Conservation (phyloP, 2,329 filamentous ascomycete species). For the Microdochium bolleyi region DNA sequence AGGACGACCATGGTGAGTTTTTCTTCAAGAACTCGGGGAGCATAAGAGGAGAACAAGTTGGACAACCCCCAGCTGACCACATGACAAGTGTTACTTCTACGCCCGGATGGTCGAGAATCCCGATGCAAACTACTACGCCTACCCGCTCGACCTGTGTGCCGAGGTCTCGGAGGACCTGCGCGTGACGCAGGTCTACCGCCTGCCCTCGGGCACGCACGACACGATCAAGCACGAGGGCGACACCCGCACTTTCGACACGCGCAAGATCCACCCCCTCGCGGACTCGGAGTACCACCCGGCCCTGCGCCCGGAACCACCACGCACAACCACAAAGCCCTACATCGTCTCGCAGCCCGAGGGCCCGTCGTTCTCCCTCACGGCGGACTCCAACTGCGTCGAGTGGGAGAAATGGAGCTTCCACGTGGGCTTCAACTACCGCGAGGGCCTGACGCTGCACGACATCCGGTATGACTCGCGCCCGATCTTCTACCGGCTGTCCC, state of each 20-base stretch:
- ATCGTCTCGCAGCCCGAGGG: conserved; percentile 56
- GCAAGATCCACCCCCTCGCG: conserved; percentile 30
- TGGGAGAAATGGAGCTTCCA: conserved; percentile 48
- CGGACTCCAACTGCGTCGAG: conserved; percentile 18
- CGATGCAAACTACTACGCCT: conserved; percentile 56
- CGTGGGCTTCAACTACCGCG: conserved; percentile 52
- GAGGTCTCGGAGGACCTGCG: conserved; percentile 51
- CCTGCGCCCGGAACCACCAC: conserved; percentile 35
- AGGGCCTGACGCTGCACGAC: conserved; percentile 55
- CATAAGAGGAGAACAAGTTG: too few relatives aligned
- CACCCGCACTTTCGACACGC: conserved; percentile 29
- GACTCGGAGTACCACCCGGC: conserved; percentile 40
- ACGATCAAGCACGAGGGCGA: too few relatives aligned
- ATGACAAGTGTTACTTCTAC: too few relatives aligned
- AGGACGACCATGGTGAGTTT: too few relatives aligned
- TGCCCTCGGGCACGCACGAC: conserved; percentile 40
- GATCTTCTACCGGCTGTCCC: conserved; percentile 49
- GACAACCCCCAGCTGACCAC: too few relatives aligned
- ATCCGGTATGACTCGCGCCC: conserved; percentile 51
- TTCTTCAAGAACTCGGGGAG: too few relatives aligned
- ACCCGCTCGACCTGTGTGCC: conserved; percentile 49
- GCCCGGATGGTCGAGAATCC: conserved; percentile 33
- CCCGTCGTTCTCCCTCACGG: conserved; percentile 19
- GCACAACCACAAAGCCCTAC: conserved; percentile 57
- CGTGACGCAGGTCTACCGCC: conserved; percentile 44